Evolutionary conservation across 2,329 filamentous ascomycete species (phyloP).

Genomic region (Colletotrichum destructivum): DNA sequence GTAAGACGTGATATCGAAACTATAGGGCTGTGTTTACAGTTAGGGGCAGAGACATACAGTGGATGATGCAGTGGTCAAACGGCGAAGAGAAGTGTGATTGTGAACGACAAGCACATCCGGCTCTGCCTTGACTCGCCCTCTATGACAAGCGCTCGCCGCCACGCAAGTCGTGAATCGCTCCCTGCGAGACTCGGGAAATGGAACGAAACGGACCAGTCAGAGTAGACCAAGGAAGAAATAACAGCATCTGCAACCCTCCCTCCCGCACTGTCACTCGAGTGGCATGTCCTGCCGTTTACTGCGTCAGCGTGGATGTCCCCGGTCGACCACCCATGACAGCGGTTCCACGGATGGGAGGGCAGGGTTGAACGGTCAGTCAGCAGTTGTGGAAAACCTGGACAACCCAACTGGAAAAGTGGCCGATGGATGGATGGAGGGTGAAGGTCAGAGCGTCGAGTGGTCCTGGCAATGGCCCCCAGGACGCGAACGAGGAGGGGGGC

Average conservation of each 20-base stretch:
- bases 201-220: constrained; percentile 19
- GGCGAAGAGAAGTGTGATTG: constrained; percentile 1
- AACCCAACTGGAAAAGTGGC: not conserved
- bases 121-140: constrained; percentile 3
- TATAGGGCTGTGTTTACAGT: not conserved
- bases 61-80: not conserved
- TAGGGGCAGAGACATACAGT: not conserved
- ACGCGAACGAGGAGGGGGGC: constrained; percentile 15
- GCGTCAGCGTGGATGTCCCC: constrained; percentile 31
- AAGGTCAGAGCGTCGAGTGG: constrained; percentile 14
- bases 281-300: constrained; percentile 21
- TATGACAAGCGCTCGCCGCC: constrained; percentile 1
- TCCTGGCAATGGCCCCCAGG: not conserved
- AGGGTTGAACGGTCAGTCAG: not conserved
- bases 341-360: constrained; percentile 19
- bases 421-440: not conserved
- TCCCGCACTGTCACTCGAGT: constrained; percentile 22
- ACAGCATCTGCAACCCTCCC: constrained; percentile 1
- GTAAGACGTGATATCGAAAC: constrained; percentile 22
- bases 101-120: not conserved
- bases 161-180: constrained; percentile 8
- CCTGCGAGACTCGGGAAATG: not conserved
- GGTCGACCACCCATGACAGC: constrained; percentile 29
- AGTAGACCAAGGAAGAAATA: constrained; percentile 13
- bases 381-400: not conserved